phyloP scores from a whole-genome alignment of 1,139 yeast species.

The Casaregolazyma lundiana region DNA sequence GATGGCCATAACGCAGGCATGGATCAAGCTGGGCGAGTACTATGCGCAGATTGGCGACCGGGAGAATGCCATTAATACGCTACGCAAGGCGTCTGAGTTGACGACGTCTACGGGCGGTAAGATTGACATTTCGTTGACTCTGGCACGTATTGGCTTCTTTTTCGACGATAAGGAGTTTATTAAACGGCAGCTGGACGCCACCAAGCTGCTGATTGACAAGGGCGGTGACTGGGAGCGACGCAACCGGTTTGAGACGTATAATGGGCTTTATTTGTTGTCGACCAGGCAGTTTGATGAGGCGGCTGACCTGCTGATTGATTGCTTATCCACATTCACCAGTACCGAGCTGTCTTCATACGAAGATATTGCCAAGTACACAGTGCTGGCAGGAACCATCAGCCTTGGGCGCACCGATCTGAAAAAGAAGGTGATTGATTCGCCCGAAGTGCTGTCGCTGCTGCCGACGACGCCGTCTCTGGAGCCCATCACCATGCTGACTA shows the following conservation, averaged over 20 bases:
- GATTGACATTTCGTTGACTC: slow-evolving; percentile 77
- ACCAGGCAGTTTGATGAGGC: slow-evolving; percentile 85
- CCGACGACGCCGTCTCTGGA: slow-evolving; percentile 69
- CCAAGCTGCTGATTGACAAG: slow-evolving; percentile 72
- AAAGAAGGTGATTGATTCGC: slow-evolving; percentile 82
- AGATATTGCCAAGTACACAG: slow-evolving; percentile 83
- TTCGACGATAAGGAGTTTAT: slow-evolving; percentile 72
- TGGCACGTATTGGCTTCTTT: slow-evolving; percentile 83
- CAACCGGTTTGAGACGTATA: slow-evolving; percentile 86
- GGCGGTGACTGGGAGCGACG: slow-evolving; percentile 99
- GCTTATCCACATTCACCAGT: slow-evolving; percentile 94
- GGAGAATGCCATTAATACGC: slow-evolving; percentile 64
- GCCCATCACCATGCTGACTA: slow-evolving; percentile 79
- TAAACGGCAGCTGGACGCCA: slow-evolving; percentile 68
- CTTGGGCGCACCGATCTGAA: slow-evolving; percentile 83
- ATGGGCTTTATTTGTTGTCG: slow-evolving; percentile 78
- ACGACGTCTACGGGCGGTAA: slow-evolving; percentile 87
- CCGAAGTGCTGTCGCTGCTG: slow-evolving; percentile 80
- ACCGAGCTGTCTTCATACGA: slow-evolving; percentile 87
- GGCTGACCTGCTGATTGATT: slow-evolving; percentile 76
- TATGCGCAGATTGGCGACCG: slow-evolving; percentile 82
- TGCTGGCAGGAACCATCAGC: slow-evolving; percentile 77
- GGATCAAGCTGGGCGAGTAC: slow-evolving; percentile 81
- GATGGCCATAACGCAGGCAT: slow-evolving; percentile 69
- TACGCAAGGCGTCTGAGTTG: slow-evolving; percentile 69